A percentile compares a stretch with the other conserved stretches of the same genome.
These are phyloP conservation scores for Linum lewisii DNA, from an alignment of 345 rosid species.

Conservation along the genomic window DNA sequence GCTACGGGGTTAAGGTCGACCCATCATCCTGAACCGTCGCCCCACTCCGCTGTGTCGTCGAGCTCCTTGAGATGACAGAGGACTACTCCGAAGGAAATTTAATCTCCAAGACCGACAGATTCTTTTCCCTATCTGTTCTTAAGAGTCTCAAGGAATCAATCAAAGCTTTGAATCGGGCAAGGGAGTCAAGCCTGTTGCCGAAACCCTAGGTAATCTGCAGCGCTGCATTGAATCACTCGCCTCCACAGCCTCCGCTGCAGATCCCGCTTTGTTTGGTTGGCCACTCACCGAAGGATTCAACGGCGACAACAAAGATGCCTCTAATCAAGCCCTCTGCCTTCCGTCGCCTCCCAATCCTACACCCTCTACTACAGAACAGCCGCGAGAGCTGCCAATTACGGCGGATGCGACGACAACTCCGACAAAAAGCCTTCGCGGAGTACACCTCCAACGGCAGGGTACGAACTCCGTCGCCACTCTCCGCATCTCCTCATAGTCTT, in stretches of 20 bases:
- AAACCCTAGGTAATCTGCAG: conserved; percentile 45
- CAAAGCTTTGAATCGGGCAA: conserved; percentile 76
- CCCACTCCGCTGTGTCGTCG: conserved; percentile 87
- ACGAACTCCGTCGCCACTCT: too few species aligned
- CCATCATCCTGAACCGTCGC: conserved; percentile 50
- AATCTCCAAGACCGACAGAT: conserved; percentile 56
- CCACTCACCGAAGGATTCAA: conserved; percentile 70
- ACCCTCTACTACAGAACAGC: conserved; percentile 82
- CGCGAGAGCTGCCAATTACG: conserved; percentile 90
- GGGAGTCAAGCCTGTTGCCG: conserved; percentile 39
- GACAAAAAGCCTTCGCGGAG: conserved; percentile 78
- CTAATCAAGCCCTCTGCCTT: conserved; percentile 33
- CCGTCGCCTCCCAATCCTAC: too few species aligned
- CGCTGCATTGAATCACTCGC: conserved; percentile 58
- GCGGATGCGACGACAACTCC: conserved; percentile 82
- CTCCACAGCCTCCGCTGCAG: conserved; percentile 55
- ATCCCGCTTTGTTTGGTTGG: conserved; percentile 81
- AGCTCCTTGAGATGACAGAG: conserved; percentile 82
- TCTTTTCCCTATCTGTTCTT: conserved; percentile 55
- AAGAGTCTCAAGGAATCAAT: conserved; percentile 61
- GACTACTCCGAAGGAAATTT: conserved; percentile 73
- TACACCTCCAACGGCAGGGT: conserved; percentile 79
- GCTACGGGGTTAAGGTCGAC: conserved; percentile 85
- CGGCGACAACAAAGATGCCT: conserved; percentile 13
- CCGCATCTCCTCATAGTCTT: conserved; percentile 50